These are phyloP conservation scores for Penicillium sp. DNA, from an alignment of 2,329 filamentous ascomycete genomes.

Conservation along the genomic window DNA sequence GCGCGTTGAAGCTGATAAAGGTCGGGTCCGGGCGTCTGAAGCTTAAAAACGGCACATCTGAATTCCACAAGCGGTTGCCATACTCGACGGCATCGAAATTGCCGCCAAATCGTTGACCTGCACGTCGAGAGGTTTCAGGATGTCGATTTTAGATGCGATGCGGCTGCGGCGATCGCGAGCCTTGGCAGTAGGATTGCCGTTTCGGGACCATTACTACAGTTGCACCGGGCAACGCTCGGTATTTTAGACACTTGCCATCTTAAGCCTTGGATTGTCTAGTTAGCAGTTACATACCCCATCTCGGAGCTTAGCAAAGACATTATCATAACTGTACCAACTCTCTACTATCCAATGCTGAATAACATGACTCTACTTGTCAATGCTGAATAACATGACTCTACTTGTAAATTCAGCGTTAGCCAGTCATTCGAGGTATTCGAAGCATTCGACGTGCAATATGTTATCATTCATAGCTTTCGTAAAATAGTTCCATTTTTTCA, in stretches of 20 bases:
- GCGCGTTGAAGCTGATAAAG: conserved; percentile 1
- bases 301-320: background rate
- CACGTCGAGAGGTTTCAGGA: background rate
- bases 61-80: background rate
- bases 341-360: background rate
- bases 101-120: background rate
- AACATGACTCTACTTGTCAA: too few species aligned
- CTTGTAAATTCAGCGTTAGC: too few species aligned
- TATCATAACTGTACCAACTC: background rate
- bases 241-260: conserved; percentile 1
- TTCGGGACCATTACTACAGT: conserved; percentile 21
- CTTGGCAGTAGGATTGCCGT: conserved; percentile 33
- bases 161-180: conserved; percentile 14
- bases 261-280: background rate
- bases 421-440: background rate
- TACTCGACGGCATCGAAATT: background rate
- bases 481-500: background rate
- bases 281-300: background rate
- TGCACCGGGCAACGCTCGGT: conserved; percentile 32
- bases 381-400: too few species aligned
- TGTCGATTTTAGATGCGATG: background rate
- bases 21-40: background rate
- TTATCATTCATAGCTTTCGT: background rate
- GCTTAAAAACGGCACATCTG: background rate
- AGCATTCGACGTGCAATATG: background rate